Base-by-base conservation (phyloP, 2,329 filamentous ascomycete species). In the Fusarium cyanostomum region DNA sequence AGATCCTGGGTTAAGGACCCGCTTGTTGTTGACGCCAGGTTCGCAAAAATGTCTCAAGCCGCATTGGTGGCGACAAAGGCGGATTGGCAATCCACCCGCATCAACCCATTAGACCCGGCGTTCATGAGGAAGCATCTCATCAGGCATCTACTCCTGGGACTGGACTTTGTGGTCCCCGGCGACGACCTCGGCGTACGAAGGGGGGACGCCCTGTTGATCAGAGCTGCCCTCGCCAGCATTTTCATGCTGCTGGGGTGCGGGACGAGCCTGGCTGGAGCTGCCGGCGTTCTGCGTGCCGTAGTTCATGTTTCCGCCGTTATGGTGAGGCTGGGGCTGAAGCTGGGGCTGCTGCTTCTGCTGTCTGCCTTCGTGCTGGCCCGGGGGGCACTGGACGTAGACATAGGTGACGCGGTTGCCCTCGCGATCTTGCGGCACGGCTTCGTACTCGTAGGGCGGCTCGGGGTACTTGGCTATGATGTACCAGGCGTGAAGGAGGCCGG, bases 381-480 rank as follows among this genome's bases (percentile, higher is more conserved):
- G 71, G 39, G 78, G 77, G 68, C 80, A 77, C 67, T 86, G 84
- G 56, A 92, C 90, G 73, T 92, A 91, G 75, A 96, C 91, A 77
- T 95, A 94, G 34, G 89, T 90, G 52, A 94, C 87, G 59, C 82
- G 84, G 67, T 84, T 81, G 68, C 80, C 79, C 67, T 85, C 83
- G 70, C 74, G 69, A 71, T 86, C 84, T 50, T 88, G 86, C 6
- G 85, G 78, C 35, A 91, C 75, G 46, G 82, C 79, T 68, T 92
- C 86, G 78, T 95, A 93, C 63, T 90, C 86, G 76, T 85, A 85
- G 56, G 89, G 83, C 35, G 85, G 68, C 60, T 97, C 94, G 56
- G 95, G 95, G 76, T 90, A 92, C 74, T 92, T 90, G 72, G 92
- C 86, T 78, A 99, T 97, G 78, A 98, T 96, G 84, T 98, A 99